phyloP scores from a whole-genome alignment of 106 monocot genomes.

The Acorus calamus region DNA sequence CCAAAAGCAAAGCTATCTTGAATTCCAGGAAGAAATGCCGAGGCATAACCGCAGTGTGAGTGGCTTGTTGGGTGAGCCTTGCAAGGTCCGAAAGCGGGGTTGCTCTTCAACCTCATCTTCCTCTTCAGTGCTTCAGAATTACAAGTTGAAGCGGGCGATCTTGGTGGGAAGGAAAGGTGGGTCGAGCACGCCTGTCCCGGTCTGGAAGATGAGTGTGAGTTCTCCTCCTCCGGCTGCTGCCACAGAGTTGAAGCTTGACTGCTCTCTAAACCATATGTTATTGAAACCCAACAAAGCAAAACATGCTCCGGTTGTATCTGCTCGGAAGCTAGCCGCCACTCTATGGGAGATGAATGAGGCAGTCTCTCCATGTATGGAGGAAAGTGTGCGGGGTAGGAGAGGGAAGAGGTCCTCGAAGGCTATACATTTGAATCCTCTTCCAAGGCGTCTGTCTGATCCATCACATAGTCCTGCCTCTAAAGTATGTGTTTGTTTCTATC shows the following conservation, averaged over 20 bases:
- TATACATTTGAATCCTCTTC: conserved; percentile 2
- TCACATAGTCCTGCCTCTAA: conserved; percentile 38
- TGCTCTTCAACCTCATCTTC: conserved; percentile 29
- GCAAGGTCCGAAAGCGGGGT: conserved; percentile 32
- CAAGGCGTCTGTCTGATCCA: conserved; percentile 27
- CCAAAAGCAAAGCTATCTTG: no score
- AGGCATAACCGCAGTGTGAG: conserved; percentile 8
- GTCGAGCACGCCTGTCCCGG: conserved; percentile 20
- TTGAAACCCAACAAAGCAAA: background rate
- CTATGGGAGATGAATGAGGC: conserved; percentile 38
- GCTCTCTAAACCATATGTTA: conserved; percentile 1
- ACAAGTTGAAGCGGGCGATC: conserved; percentile 28
- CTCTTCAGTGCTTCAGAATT: conserved; percentile 26
- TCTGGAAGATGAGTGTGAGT: conserved; percentile 26
- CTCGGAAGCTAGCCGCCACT: conserved; percentile 52
- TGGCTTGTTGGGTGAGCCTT: conserved; percentile 4
- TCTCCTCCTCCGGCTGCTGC: conserved; percentile 16
- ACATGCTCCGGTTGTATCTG: conserved; percentile 29
- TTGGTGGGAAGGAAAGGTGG: conserved; percentile 15
- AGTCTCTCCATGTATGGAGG: conserved; percentile 11
- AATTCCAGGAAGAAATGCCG: conserved; percentile 17
- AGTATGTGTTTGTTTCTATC: conserved; percentile 10
- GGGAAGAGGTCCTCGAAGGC: background rate
- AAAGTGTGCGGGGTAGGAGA: background rate
- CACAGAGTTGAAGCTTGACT: conserved; percentile 5